phyloP scores from a whole-genome alignment of 2,329 filamentous ascomycete species.

The Mollisiaceae sp. region DNA sequence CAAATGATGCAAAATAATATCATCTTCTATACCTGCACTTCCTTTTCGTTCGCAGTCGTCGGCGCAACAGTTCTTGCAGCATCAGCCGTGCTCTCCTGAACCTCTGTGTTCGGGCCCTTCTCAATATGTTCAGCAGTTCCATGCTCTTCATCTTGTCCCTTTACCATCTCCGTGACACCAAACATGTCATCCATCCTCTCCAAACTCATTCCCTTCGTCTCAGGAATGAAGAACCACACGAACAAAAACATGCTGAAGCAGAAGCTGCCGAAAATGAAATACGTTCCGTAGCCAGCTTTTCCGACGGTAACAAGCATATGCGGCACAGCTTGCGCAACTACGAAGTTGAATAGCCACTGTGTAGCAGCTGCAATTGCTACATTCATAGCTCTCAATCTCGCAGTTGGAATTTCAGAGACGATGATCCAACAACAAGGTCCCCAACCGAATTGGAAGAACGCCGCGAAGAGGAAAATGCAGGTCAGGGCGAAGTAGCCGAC shows the following conservation, averaged over 20 bases:
- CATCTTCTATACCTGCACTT: conserved; percentile 8
- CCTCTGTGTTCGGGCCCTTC: conserved; percentile 19
- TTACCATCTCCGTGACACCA: conserved; percentile 58
- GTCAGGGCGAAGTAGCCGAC: conserved; percentile 74
- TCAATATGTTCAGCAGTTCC: conserved; percentile 11
- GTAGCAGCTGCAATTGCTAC: conserved; percentile 71
- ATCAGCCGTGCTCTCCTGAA: conserved; percentile 27
- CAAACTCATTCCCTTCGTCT: conserved; percentile 69
- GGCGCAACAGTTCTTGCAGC: background rate
- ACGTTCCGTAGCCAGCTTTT: conserved; percentile 58
- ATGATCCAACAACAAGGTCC: conserved; percentile 74
- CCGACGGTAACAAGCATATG: conserved; percentile 67
- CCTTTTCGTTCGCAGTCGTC: background rate
- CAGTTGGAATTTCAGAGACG: conserved; percentile 72
- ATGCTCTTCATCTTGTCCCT: conserved; percentile 31
- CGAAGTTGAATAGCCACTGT: conserved; percentile 78
- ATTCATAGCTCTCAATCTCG: conserved; percentile 68
- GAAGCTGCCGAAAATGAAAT: conserved; percentile 72
- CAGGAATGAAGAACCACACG: conserved; percentile 53
- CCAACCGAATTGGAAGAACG: conserved; percentile 73
- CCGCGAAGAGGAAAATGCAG: conserved; percentile 75
- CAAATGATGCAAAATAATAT: background rate
- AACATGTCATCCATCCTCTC: conserved; percentile 57
- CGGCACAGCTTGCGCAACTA: conserved; percentile 70
- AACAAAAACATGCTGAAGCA: conserved; percentile 61